Evolutionary conservation across 345 rosid genomes (phyloP).

Genomic region (Eucalyptus fibrosa): DNA sequence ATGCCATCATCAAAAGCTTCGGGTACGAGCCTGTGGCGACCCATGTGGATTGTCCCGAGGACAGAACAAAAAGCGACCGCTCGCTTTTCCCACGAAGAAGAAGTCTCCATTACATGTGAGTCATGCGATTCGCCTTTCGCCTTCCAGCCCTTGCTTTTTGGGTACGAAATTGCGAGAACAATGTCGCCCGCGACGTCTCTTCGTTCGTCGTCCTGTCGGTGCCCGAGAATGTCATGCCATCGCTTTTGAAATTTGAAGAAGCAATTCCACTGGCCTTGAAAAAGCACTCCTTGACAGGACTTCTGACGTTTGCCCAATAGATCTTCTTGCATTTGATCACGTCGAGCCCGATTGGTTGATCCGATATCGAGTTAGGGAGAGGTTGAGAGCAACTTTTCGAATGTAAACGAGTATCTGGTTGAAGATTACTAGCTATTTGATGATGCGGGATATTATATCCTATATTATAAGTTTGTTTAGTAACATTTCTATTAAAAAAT

Average conservation of each 20-base stretch:
- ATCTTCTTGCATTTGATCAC: background rate
- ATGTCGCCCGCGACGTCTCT: background rate
- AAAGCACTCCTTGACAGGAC: background rate
- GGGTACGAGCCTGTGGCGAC: background rate
- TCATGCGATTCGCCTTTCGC: background rate
- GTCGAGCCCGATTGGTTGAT: rapidly evolving
- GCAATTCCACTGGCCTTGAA: background rate
- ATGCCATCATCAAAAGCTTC: background rate
- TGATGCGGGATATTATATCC: background rate
- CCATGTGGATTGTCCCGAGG: background rate
- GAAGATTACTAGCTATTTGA: background rate
- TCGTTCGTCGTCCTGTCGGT: background rate
- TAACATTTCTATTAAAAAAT: rapidly evolving
- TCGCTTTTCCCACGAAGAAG: background rate
- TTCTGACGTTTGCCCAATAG: background rate
- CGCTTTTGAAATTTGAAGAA: background rate
- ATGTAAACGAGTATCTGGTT: rapidly evolving
- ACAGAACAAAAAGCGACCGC: background rate
- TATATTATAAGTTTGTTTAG: rapidly evolving
- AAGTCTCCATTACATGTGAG: background rate
- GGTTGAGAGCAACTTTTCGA: background rate
- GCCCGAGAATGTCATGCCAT: background rate
- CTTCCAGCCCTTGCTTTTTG: background rate
- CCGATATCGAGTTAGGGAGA: background rate
- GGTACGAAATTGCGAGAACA: background rate